Conservation (phyloP, 179 eudicot genomes). For the Beta lomatogona region DNA sequence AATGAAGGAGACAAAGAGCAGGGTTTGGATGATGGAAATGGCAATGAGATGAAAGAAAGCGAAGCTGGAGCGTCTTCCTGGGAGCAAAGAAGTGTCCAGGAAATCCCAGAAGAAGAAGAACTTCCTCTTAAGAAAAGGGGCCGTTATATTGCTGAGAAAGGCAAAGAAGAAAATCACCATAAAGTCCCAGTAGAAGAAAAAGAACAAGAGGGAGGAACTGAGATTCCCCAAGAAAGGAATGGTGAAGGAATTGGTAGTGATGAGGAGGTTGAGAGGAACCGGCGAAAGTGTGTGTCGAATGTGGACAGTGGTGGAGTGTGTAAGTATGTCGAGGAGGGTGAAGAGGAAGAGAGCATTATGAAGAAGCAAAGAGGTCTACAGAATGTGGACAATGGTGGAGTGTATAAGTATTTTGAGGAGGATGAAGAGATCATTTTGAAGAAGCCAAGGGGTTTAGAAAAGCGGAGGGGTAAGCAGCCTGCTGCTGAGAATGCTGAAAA, state of each 20-base stretch:
- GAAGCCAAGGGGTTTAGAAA: not conserved
- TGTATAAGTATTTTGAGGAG: not conserved
- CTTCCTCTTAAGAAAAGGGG: too few species aligned
- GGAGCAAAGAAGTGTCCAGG: not conserved
- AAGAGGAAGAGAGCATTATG: too few species aligned
- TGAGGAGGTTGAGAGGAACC: not conserved
- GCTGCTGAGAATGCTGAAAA: not conserved
- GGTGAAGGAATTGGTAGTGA: not conserved
- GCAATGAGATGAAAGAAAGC: not conserved
- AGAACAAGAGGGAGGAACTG: not conserved
- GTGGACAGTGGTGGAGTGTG: too few species aligned
- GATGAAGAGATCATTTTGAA: not conserved
- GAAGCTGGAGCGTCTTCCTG: not conserved
- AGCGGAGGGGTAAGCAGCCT: not conserved
- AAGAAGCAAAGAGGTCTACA: too few species aligned
- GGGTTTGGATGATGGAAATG: not conserved
- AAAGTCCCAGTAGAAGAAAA: too few species aligned
- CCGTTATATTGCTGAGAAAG: too few species aligned
- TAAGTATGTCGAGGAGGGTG: too few species aligned
- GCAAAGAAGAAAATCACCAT: too few species aligned
- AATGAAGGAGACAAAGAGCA: not conserved
- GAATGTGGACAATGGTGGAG: too few species aligned
- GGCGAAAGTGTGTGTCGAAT: too few species aligned
- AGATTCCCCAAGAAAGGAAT: not conserved
- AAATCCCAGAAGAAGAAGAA: not conserved